A percentile compares a stretch with the other conserved stretches of the same genome.
Conservation (phyloP, 73 alveolate genomes). For the Paramecium sonneborni region DNA sequence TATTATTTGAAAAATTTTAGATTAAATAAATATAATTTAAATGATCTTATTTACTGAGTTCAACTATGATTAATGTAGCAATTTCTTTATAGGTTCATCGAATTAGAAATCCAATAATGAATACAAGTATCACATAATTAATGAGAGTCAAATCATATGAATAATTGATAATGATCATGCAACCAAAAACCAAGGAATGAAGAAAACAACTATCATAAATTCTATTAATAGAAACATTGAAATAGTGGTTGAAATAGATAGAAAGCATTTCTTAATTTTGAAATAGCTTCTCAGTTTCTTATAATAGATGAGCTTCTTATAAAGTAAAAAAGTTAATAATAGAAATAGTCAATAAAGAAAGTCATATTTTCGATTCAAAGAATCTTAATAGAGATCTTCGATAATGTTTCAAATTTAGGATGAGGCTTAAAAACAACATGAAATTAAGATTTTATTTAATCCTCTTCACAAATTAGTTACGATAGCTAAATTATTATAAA, state of each 20-base stretch:
- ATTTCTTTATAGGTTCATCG: slow-evolving; percentile 12
- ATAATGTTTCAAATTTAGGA: slow-evolving; percentile 1
- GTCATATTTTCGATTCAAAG: not conserved
- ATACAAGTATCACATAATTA: not conserved
- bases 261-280: not conserved
- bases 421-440: slow-evolving; percentile 2
- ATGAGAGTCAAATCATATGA: not conserved
- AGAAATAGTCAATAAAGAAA: not conserved
- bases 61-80: not conserved
- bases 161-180: slow-evolving; percentile 15
- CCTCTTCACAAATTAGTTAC: not conserved
- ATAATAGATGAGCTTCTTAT: not conserved
- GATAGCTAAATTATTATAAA: not conserved
- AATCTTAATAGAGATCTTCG: slow-evolving; percentile 4
- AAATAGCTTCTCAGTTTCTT: not conserved
- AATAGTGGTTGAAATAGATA: not conserved
- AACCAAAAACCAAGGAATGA: slow-evolving; percentile 31
- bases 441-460: not conserved
- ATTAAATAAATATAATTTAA: not conserved
- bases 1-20: not conserved
- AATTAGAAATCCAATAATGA: not conserved
- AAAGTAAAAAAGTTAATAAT: not conserved
- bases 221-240: not conserved
- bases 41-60: not conserved
- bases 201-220: slow-evolving; percentile 17